phyloP scores from a whole-genome alignment of 768 basidiomycete genomes.

The Sporobolomyces phaffii region DNA sequence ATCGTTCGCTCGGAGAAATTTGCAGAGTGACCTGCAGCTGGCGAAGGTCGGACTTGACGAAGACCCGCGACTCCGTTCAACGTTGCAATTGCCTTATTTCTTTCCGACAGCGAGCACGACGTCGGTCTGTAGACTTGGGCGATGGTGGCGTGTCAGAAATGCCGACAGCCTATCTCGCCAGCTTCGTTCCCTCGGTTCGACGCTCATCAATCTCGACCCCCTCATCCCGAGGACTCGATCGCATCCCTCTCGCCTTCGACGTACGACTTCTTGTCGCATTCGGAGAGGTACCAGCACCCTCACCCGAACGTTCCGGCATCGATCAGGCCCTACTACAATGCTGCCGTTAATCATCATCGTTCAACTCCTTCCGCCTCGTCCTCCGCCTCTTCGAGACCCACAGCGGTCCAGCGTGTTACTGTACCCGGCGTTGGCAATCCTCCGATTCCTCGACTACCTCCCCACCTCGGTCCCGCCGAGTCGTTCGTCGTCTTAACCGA shows the following conservation, averaged over 20 bases:
- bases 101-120: too few relatives aligned
- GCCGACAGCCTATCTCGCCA: slow-evolving; percentile 21
- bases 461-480: slow-evolving; percentile 20
- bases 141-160: slow-evolving; percentile 29
- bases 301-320: slow-evolving; percentile 42
- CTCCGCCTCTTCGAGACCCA: slow-evolving; percentile 53
- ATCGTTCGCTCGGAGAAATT: too few relatives aligned
- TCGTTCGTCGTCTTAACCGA: slow-evolving; percentile 88
- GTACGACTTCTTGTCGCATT: slow-evolving; percentile 74
- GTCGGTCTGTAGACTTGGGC: too few relatives aligned
- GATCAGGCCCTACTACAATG: slow-evolving; percentile 6
- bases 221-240: slow-evolving; percentile 72
- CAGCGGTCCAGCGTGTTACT: slow-evolving; percentile 43
- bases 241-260: slow-evolving; percentile 76
- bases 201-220: not conserved
- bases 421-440: not conserved
- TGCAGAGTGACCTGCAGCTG: too few relatives aligned
- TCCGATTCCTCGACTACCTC: not conserved
- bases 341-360: not conserved
- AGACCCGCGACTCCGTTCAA: too few relatives aligned
- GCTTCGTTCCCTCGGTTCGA: slow-evolving; percentile 3
- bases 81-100: too few relatives aligned
- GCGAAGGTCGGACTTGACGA: too few relatives aligned
- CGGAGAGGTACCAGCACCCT: not conserved
- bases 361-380: slow-evolving; percentile 47